Base-by-base conservation (phyloP, 768 basidiomycete genomes). In the Mycena belliarum region DNA sequence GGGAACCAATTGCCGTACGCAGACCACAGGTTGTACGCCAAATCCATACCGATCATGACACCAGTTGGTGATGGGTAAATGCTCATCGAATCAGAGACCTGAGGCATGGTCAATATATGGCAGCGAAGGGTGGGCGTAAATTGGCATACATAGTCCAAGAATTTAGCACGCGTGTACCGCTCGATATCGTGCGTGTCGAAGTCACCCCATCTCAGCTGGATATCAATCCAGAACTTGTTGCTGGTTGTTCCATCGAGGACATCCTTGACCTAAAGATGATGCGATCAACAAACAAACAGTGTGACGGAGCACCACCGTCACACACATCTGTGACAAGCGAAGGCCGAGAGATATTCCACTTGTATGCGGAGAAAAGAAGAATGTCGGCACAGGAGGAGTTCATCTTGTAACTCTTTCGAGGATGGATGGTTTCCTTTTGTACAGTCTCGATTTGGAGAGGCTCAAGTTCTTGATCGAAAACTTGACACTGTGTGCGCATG, bases 321-420 rank as follows among this genome's bases (percentile, higher is more conserved):
- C 87, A 69, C 69, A 90, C 91, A 67, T 99, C 96, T 8, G 95
- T 95, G 24, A 95, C 89, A 24, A 99, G 85, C 4, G 94, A 96
- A 2, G 97, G 97, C 20, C 96, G 87, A 6, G 95, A 87, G 59
- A 98, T 97, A 72, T 97, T 98, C 97, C 97, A 99, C 84, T 93
- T 94, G 73, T 93, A 91, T 1, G 92, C 90, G 14, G 95, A 97
- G 84, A 99, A 98, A 49, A 99, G 80, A 20, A 99, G 80, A 69
- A 99, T 96, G 69, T 99, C 97, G 49, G 96, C 96, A 63, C 96
- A 98, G n/a, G 95, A 96, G 9, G 95, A 97, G 76, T 99, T 99
- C 97, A 99, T 98, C 85, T 99, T 99, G 85, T 99, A 99, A 80
- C 94, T 97, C 82, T 98, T 98, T 76, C 96, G 91, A 66, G 96